These are phyloP conservation scores for Chaetomium cochliodes DNA, from an alignment of 495 filamentous ascomycete genomes.

Conservation along the genomic window DNA sequence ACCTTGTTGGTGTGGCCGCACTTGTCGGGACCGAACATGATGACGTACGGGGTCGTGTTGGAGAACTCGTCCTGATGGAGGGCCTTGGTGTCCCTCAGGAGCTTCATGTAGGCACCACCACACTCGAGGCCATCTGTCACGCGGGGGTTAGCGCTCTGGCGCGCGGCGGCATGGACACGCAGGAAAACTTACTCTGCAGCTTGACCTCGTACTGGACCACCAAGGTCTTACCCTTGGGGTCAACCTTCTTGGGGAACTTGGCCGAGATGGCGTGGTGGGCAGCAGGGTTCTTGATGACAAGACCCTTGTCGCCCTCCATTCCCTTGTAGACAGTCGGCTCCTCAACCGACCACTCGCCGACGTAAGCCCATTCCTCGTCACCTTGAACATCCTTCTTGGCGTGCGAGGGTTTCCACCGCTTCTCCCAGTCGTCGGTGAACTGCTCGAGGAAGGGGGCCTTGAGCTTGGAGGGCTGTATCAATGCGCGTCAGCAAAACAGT, in stretches of 20 bases:
- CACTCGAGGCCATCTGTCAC: slow-evolving; percentile 85
- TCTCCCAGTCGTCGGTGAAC: slow-evolving; percentile 93
- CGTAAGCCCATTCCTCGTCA: slow-evolving; percentile 96
- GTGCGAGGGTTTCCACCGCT: slow-evolving; percentile 86
- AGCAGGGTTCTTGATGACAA: slow-evolving; percentile 94
- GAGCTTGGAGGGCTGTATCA: slow-evolving; percentile 73
- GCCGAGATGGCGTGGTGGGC: slow-evolving; percentile 99
- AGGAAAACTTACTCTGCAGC: slow-evolving; percentile 76
- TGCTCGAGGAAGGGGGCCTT: slow-evolving; percentile 97
- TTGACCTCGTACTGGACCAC: slow-evolving; percentile 99
- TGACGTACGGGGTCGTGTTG: slow-evolving; percentile 94
- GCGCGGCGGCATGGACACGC: not conserved
- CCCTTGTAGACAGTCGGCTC: slow-evolving; percentile 91
- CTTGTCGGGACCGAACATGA: slow-evolving; percentile 99
- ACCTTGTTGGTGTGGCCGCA: slow-evolving; percentile 99
- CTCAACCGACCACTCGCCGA: slow-evolving; percentile 95
- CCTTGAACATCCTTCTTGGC: slow-evolving; percentile 86
- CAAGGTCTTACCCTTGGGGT: slow-evolving; percentile 93
- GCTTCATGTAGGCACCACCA: slow-evolving; percentile 99
- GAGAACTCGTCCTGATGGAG: slow-evolving; percentile 98
- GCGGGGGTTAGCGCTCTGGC: slow-evolving; percentile 20
- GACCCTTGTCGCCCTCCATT: slow-evolving; percentile 92
- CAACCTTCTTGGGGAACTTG: slow-evolving; percentile 94
- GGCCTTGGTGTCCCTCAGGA: slow-evolving; percentile 95
- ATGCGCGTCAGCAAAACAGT: slow-evolving; percentile 33